Percentiles rank a stretch among this genome's conserved stretches.
These are phyloP conservation scores for Pyrenopolyporus hunteri DNA, from an alignment of 495 filamentous ascomycete genomes.

Conservation along the genomic window DNA sequence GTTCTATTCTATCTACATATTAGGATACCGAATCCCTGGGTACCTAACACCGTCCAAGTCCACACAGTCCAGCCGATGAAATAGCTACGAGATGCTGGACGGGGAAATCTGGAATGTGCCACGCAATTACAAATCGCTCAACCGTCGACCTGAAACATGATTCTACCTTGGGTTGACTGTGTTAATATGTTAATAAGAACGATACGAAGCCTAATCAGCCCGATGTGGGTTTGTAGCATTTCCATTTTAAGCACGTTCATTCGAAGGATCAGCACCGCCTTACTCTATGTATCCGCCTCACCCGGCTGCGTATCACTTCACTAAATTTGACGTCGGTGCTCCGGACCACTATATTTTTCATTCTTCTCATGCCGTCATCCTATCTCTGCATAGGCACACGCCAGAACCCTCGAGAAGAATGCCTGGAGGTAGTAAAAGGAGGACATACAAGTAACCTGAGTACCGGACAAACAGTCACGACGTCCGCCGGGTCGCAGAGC, in stretches of 20 bases:
- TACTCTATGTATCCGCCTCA: conserved; percentile 26
- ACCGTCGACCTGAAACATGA: too few relatives aligned
- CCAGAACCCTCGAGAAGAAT: conserved; percentile 3
- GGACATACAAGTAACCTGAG: background rate
- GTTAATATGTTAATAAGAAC: conserved; percentile 3
- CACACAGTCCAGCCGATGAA: too few relatives aligned
- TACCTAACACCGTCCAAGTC: too few relatives aligned
- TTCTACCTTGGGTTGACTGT: too few relatives aligned
- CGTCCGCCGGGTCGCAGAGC: conserved; percentile 1
- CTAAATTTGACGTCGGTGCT: conserved; percentile 15
- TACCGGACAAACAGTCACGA: background rate
- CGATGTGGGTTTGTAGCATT: background rate
- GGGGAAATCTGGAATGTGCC: too few relatives aligned
- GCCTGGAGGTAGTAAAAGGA: background rate
- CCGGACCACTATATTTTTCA: background rate
- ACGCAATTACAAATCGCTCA: too few relatives aligned
- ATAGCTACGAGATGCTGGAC: background rate
- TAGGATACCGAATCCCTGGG: too few relatives aligned
- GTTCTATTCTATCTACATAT: background rate
- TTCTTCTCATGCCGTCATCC: background rate
- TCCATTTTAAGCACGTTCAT: conserved; percentile 15
- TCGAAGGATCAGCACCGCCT: conserved; percentile 31
- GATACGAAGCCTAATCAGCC: conserved; percentile 1
- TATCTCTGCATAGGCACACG: conserved; percentile 1
- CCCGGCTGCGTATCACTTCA: conserved; percentile 28